These are phyloP conservation scores for Talaromyces sp. DNA, from an alignment of 2,329 filamentous ascomycete species.

Conservation along the genomic window DNA sequence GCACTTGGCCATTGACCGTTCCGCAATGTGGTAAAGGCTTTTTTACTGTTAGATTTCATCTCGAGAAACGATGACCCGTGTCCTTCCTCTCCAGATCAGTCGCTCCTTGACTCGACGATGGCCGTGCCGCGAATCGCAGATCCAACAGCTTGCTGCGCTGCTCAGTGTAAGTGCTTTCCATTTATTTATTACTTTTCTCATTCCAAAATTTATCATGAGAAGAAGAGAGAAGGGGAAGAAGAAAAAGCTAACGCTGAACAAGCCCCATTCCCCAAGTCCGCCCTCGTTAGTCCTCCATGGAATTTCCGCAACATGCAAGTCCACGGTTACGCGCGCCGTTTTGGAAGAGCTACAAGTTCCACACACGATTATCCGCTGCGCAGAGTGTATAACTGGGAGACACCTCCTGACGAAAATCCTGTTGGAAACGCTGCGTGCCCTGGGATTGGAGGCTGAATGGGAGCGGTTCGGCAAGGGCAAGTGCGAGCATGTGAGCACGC, in stretches of 20 bases:
- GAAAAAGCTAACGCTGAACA: neutral
- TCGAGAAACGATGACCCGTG: conserved; percentile 1
- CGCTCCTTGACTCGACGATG: conserved; percentile 35
- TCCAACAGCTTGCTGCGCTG: conserved; percentile 35
- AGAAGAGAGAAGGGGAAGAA: neutral
- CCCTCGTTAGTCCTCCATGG: conserved; percentile 77
- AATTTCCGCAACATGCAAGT: conserved; percentile 82
- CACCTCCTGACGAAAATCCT: conserved; percentile 45
- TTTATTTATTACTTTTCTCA: neutral
- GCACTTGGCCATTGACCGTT: neutral
- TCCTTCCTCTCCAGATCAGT: conserved; percentile 29
- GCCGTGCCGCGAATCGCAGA: conserved; percentile 41
- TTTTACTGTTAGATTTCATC: neutral
- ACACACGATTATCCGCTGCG: conserved; percentile 38
- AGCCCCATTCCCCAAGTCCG: conserved; percentile 57
- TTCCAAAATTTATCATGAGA: neutral
- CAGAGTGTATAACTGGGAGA: conserved; percentile 43
- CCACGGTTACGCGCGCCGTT: conserved; percentile 60
- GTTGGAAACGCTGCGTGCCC: conserved; percentile 31
- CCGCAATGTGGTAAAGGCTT: neutral
- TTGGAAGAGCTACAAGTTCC: conserved; percentile 56
- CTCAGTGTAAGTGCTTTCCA: conserved; percentile 31
- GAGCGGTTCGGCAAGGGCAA: conserved; percentile 50
- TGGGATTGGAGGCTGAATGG: conserved; percentile 34
- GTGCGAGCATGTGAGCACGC: conserved; percentile 75